phyloP scores from a whole-genome alignment of 2,329 filamentous ascomycete genomes.

The Calonectria pseudoreteaudii region DNA sequence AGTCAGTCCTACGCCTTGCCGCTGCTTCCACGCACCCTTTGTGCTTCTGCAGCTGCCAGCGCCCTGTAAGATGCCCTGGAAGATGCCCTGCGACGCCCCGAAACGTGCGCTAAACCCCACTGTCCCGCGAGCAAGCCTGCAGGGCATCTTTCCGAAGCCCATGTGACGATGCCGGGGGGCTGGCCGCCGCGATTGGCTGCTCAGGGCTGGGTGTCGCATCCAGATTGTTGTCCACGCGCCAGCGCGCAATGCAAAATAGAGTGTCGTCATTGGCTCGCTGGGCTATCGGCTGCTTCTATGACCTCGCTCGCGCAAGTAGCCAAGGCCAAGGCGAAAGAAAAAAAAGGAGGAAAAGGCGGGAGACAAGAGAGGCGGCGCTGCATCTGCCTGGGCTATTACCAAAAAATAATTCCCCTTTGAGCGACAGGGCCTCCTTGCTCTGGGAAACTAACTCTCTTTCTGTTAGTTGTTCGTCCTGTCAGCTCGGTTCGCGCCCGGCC shows the following conservation, averaged over 20 bases:
- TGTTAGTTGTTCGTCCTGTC: slow-evolving; percentile 12
- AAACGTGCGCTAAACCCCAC: slow-evolving; percentile 8
- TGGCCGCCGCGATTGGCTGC: slow-evolving; percentile 8
- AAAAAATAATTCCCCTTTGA: background rate
- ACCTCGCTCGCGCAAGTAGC: background rate
- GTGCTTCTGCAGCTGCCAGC: background rate
- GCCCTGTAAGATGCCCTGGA: slow-evolving; percentile 3
- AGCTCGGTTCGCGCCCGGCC: slow-evolving; percentile 29
- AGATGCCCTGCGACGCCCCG: background rate
- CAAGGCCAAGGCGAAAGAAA: background rate
- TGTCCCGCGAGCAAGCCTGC: slow-evolving; percentile 9
- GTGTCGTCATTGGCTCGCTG: slow-evolving; percentile 23
- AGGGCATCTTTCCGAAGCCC: slow-evolving; percentile 10
- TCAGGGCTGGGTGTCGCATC: slow-evolving; percentile 11
- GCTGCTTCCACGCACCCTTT: background rate
- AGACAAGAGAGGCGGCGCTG: background rate
- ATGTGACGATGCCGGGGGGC: slow-evolving; percentile 14
- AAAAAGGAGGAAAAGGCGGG: background rate
- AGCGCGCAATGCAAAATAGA: background rate
- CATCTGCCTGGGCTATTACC: slow-evolving; percentile 2
- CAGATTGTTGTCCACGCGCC: slow-evolving; percentile 20
- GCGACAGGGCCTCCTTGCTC: background rate
- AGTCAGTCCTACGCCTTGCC: slow-evolving; percentile 11
- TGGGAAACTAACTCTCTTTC: background rate
- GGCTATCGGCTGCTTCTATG: background rate